These are phyloP conservation scores for Fomitopsis betulina DNA, from an alignment of 1,284 basidiomycete species.

Conservation along the genomic window DNA sequence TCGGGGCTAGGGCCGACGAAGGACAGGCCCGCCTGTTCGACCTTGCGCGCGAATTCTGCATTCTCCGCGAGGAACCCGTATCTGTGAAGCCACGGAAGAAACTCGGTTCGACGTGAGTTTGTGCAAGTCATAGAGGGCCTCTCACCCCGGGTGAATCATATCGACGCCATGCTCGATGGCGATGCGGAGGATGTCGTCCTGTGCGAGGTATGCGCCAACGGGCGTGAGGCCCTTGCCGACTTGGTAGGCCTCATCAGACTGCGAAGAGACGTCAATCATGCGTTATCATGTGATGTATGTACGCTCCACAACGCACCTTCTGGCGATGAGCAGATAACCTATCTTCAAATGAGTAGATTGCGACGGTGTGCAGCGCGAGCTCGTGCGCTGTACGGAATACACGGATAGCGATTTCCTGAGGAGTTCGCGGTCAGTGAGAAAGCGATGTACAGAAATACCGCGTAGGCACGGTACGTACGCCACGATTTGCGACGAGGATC, in stretches of 20 bases:
- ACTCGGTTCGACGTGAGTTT: constrained; percentile 12
- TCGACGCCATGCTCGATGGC: constrained; percentile 97
- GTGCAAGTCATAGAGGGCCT: constrained; percentile 9
- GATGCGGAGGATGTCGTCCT: constrained; percentile 95
- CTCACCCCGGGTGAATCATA: constrained; percentile 98
- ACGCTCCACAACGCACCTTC: constrained; percentile 54
- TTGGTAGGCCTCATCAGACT: constrained; percentile 98
- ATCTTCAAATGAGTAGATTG: constrained; percentile 98
- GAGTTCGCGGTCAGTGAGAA: neutral
- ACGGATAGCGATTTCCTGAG: constrained; percentile 98
- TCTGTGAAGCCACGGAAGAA: constrained; percentile 33
- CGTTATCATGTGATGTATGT: neutral
- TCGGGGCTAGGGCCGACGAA: constrained; percentile 97
- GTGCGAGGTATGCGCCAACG: constrained; percentile 94
- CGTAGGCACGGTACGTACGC: constrained; percentile 43
- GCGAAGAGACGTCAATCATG: constrained; percentile 8
- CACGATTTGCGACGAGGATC: constrained; percentile 94
- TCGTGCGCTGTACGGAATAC: constrained; percentile 99
- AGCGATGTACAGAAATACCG: neutral
- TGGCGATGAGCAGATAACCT: constrained; percentile 96
- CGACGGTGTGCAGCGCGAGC: constrained; percentile 98
- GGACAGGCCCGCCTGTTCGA: constrained; percentile 95
- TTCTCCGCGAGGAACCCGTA: constrained; percentile 99
- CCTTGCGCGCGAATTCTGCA: constrained; percentile 91
- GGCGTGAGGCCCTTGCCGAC: constrained; percentile 95